Evolutionary conservation across 352 stramenopile genomes (phyloP).

Genomic region (Phytophthora citrophthora): DNA sequence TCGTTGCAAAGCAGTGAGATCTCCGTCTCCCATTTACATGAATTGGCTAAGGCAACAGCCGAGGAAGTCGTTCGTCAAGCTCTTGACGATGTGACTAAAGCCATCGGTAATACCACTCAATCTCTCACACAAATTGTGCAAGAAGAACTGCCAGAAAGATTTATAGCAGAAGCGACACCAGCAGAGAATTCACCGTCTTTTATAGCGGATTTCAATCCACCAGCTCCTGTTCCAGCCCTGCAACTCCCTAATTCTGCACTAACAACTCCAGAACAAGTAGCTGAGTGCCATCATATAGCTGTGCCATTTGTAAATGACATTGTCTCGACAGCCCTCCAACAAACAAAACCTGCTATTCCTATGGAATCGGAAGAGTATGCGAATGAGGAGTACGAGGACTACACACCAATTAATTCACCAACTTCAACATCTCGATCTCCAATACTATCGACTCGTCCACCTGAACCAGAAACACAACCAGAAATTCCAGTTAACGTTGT

Average conservation of each 20-base stretch:
- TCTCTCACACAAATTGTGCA: constrained; percentile 6
- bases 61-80: constrained; percentile 10
- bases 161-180: not conserved
- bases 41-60: constrained; percentile 18
- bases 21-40: not conserved
- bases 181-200: not conserved
- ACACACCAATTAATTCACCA: constrained; percentile 26
- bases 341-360: not conserved
- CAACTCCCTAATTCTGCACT: not conserved
- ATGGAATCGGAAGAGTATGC: constrained; percentile 15
- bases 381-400: constrained; percentile 22
- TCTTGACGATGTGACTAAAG: constrained; percentile 13
- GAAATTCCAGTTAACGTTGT: not conserved
- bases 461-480: not conserved
- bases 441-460: constrained; percentile 3
- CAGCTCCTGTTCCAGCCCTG: constrained; percentile 5
- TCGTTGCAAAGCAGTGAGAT: not conserved
- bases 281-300: constrained; percentile 8
- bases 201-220: not conserved
- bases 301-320: constrained; percentile 17
- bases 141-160: constrained; percentile 9
- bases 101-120: constrained; percentile 11
- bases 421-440: not conserved
- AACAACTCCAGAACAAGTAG: not conserved
- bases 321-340: constrained; percentile 16